Evolutionary conservation across 2,329 filamentous ascomycete genomes (phyloP), one percentile per base, ranked within the genome.

Genomic region (Lachnellula subtilissima): DNA sequence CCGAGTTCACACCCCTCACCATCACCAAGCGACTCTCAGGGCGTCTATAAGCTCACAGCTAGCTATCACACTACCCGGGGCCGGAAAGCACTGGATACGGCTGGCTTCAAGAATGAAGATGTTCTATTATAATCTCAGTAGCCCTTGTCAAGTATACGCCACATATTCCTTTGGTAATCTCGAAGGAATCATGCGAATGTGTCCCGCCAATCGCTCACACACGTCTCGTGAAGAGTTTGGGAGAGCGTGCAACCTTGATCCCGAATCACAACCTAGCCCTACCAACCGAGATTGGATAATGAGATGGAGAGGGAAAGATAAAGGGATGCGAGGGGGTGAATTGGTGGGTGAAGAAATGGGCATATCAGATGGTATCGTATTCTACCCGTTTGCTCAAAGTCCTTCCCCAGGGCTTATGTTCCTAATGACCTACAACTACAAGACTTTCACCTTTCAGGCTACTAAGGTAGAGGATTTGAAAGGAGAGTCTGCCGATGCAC

Each of bases 301-400:
- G 32, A 47, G 25, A 19, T 55, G 48, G 49, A 28, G 53, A 22
- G 49, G 48, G 11, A 25, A 45, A 43, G 22, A 52, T 35, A 43
- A 28, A 7, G 48, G 23, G n/a, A 42, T 35, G 46, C 12, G 43
- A 15, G 39, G 17, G 11, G 17, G 15, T n/a, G 17, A 49, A 19
- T 42, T 45, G 11, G 22, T 52, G 3, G 49, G 45, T n/a, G 54
- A 35, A 11, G 23, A n/a, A 40, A 2, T 22, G n/a, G 39, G n/a
- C 39, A 51, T 43, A 22, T 8, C 28, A 32, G 5, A 3, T 15
- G 2, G 25, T 19, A 23, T 14, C 19, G 5, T 47, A 19, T 47
- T 47, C 19, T 22, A 9, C 37, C 37, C 3, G 3, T 3, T 35
- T 35, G 2, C 22, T 52, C 23, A n/a, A 43, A 22, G 12, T 28